A percentile compares a stretch with the other conserved stretches of the same genome.
phyloP scores from a whole-genome alignment of 441 rosid species.

The Eutrema salsugineum region DNA sequence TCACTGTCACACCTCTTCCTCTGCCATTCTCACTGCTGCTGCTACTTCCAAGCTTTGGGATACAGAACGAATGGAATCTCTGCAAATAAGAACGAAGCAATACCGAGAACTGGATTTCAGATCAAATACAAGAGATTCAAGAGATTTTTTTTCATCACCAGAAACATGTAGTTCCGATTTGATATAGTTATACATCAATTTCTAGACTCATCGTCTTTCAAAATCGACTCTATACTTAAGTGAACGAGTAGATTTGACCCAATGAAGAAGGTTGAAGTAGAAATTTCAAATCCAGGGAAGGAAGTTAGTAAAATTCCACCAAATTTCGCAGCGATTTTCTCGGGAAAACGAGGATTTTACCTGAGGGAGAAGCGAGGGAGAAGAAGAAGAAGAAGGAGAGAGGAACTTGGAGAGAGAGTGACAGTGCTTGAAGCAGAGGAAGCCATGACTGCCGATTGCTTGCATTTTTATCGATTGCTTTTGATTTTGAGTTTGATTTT shows the following conservation, averaged over 20 bases:
- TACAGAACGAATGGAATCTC: conserved; percentile 53
- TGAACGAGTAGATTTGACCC: too few relatives aligned
- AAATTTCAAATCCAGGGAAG: not conserved
- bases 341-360: conserved; percentile 22
- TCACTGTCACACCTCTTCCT: conserved; percentile 46
- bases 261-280: not conserved
- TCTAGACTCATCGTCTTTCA: not conserved
- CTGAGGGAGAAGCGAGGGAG: conserved; percentile 32
- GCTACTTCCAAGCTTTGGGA: conserved; percentile 44
- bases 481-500: not conserved
- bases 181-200: too few relatives aligned
- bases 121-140: not conserved
- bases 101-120: not conserved
- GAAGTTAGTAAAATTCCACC: not conserved
- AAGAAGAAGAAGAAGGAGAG: conserved; percentile 26
- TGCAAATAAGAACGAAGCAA: conserved; percentile 12
- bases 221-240: not conserved
- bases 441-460: conserved; percentile 28
- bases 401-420: conserved; percentile 33
- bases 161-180: not conserved
- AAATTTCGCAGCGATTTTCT: not conserved
- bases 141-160: not conserved
- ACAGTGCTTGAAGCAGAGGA: conserved; percentile 32
- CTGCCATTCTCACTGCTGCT: conserved; percentile 34
- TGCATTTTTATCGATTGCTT: conserved; percentile 9